phyloP scores from a whole-genome alignment of 306 rosid genomes.

The Abrus precatorius region DNA sequence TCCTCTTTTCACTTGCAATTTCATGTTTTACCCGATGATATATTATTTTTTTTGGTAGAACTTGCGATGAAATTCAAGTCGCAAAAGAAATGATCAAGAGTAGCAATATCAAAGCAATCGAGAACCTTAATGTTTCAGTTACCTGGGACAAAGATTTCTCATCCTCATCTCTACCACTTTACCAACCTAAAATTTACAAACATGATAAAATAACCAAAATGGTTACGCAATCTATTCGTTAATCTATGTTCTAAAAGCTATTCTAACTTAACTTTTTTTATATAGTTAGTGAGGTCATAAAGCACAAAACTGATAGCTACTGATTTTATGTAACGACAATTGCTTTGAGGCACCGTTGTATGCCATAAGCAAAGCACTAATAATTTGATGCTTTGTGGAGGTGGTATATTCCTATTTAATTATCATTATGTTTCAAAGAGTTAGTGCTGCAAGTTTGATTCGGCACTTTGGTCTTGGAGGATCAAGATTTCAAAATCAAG shows the following conservation, averaged over 20 bases:
- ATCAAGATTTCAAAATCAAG: conserved; percentile 37
- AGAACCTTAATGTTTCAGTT: conserved; percentile 46
- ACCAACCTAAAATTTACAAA: conserved; percentile 31
- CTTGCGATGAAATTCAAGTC: background rate
- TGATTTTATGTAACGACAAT: conserved; percentile 50
- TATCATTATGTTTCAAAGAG: conserved; percentile 56
- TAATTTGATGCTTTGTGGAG: conserved; percentile 58
- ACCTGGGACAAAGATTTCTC: conserved; percentile 52
- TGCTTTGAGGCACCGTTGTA: conserved; percentile 46
- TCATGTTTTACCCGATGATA: background rate
- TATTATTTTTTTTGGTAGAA: conserved; percentile 1
- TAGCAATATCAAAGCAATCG: conserved; percentile 21
- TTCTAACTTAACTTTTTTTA: conserved; percentile 25
- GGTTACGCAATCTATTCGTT: conserved; percentile 51
- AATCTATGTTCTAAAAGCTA: conserved; percentile 46
- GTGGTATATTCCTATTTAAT: conserved; percentile 46
- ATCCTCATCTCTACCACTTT: conserved; percentile 33
- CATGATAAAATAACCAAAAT: conserved; percentile 39
- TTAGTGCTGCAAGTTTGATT: conserved; percentile 55
- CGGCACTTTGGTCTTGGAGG: conserved; percentile 35
- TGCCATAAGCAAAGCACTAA: conserved; percentile 58
- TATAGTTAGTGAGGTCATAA: conserved; percentile 51
- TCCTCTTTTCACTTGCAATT: background rate
- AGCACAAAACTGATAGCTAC: conserved; percentile 51
- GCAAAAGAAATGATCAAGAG: conserved; percentile 34